A percentile compares a stretch with the other conserved stretches of the same genome.
Conservation (phyloP, 768 basidiomycete genomes). For the Tremella yokohamensis region DNA sequence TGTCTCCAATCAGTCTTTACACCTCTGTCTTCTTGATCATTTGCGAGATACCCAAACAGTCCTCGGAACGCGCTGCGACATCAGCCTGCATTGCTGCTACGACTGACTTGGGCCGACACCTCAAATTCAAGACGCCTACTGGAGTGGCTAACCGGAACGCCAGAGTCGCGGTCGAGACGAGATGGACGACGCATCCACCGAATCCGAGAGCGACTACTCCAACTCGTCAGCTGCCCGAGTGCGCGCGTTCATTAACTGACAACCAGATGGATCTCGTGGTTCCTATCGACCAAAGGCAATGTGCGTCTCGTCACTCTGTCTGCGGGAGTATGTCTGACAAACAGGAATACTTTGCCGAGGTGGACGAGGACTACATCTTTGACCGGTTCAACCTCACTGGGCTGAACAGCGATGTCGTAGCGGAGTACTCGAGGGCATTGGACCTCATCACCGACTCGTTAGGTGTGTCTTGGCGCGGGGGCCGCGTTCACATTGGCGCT, state of each 20-base stretch:
- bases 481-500: not conserved
- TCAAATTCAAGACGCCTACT: too few species aligned
- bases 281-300: constrained; percentile 92
- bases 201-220: constrained; percentile 92
- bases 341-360: constrained; percentile 92
- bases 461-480: constrained; percentile 55
- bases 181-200: constrained; percentile 57
- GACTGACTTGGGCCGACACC: too few species aligned
- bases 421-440: constrained; percentile 87
- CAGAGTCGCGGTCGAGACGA: not conserved
- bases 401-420: constrained; percentile 79
- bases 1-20: not conserved
- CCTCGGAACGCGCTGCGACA: too few species aligned
- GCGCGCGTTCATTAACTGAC: not conserved
- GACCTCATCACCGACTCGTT: constrained; percentile 95
- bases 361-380: constrained; percentile 97
- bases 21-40: too few species aligned
- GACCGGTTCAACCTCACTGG: constrained; percentile 99
- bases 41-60: too few species aligned
- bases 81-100: too few species aligned
- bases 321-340: not conserved
- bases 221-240: constrained; percentile 60
- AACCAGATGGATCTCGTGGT: constrained; percentile 92
- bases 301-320: constrained; percentile 14
- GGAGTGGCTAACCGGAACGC: too few species aligned